A percentile compares a stretch with the other conserved stretches of the same genome.
These are phyloP conservation scores for Volvariella volvacea DNA, from an alignment of 1,284 basidiomycete genomes.

Conservation along the genomic window DNA sequence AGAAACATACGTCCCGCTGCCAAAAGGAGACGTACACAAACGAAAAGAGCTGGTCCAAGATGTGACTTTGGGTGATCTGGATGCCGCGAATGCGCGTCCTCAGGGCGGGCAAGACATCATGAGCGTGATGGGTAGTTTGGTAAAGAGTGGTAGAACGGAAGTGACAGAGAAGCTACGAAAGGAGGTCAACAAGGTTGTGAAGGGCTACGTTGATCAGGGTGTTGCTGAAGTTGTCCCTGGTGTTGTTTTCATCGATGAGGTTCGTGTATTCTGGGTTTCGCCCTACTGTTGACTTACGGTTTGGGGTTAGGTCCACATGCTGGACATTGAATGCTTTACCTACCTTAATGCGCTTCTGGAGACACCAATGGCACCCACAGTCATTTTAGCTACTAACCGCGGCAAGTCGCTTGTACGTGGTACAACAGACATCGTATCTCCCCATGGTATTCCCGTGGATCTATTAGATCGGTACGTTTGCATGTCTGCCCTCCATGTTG, in stretches of 20 bases:
- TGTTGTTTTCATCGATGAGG: constrained; percentile 98
- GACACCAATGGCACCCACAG: constrained; percentile 94
- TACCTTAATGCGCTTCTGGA: constrained; percentile 96
- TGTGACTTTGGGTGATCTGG: constrained; percentile 93
- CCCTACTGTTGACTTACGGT: background rate
- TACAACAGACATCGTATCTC: constrained; percentile 85
- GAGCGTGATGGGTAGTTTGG: constrained; percentile 97
- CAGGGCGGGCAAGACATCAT: constrained; percentile 97
- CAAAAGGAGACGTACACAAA: constrained; percentile 98
- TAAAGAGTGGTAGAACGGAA: constrained; percentile 92
- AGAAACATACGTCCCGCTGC: constrained; percentile 95
- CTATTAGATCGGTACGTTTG: constrained; percentile 75
- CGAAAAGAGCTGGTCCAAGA: constrained; percentile 97
- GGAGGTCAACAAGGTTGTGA: constrained; percentile 98
- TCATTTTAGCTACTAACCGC: constrained; percentile 94
- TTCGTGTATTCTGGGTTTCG: constrained; percentile 26
- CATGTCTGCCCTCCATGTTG: constrained; percentile 7
- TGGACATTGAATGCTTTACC: constrained; percentile 99
- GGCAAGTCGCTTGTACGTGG: constrained; percentile 90
- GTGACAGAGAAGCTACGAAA: constrained; percentile 93
- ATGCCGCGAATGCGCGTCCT: constrained; percentile 94
- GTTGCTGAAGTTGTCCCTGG: constrained; percentile 97
- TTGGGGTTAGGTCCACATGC: constrained; percentile 87
- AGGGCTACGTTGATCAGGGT: constrained; percentile 96
- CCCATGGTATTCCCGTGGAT: constrained; percentile 94